These are phyloP conservation scores for Thraustochytrium sp. DNA, from an alignment of 352 stramenopile genomes.

Conservation along the genomic window DNA sequence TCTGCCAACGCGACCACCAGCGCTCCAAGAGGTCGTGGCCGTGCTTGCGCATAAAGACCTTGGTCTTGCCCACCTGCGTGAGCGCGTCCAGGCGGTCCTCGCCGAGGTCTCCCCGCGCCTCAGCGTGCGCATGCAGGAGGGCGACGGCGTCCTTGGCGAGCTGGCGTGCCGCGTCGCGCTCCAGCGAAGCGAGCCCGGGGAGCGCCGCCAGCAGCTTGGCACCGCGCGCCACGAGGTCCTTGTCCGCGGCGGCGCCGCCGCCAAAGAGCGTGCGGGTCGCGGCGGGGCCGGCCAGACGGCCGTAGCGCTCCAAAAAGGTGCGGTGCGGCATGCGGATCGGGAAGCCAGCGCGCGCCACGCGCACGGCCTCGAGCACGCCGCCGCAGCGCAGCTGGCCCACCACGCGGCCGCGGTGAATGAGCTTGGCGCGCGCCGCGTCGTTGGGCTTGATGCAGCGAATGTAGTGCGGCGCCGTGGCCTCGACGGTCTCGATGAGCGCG, in stretches of 20 bases:
- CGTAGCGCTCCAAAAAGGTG: constrained; percentile 32
- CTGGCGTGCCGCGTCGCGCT: neutral
- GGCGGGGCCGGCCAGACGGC: neutral
- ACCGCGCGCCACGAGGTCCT: neutral
- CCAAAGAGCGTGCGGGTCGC: neutral
- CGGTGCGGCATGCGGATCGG: constrained; percentile 89
- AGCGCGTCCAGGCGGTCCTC: neutral
- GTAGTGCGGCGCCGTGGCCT: constrained; percentile 89
- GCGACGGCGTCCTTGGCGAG: neutral
- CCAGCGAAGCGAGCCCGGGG: neutral
- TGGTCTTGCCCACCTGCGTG: constrained; percentile 41
- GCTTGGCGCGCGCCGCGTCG: constrained; percentile 76
- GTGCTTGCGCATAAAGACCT: constrained; percentile 45
- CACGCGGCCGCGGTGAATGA: constrained; percentile 73
- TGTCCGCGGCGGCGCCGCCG: neutral
- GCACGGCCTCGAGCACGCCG: constrained; percentile 97
- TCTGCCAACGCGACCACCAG: constrained; percentile 6
- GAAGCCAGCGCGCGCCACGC: constrained; percentile 93
- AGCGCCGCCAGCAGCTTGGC: neutral
- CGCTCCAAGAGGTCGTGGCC: constrained; percentile 40
- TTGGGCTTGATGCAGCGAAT: constrained; percentile 98
- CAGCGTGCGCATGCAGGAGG: neutral
- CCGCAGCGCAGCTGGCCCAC: constrained; percentile 70
- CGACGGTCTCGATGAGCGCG: constrained; percentile 85
- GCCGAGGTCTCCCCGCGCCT: too few species aligned